Evolutionary conservation across 345 rosid species (phyloP).

Genomic region (Eutrema japonicum): DNA sequence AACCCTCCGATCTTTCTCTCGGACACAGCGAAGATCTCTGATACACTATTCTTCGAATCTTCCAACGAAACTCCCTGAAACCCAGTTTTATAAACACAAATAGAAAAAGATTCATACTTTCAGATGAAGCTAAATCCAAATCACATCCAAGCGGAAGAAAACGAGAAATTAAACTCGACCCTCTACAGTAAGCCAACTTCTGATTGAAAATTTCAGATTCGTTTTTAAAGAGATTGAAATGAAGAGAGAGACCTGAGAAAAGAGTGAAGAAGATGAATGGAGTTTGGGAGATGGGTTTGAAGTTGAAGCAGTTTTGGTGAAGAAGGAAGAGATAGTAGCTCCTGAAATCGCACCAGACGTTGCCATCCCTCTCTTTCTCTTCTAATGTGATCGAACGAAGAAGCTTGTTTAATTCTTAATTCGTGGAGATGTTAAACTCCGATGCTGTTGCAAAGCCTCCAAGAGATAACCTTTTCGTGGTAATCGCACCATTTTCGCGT

Average conservation of each 20-base stretch:
- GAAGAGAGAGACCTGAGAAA: conserved; percentile 30
- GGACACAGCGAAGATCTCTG: conserved; percentile 50
- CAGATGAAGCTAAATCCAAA: conserved; percentile 20
- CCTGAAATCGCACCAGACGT: conserved; percentile 44
- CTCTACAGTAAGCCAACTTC: neutral
- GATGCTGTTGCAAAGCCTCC: conserved; percentile 18
- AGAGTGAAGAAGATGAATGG: conserved; percentile 34
- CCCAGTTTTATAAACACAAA: conserved; percentile 53
- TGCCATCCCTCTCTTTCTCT: conserved; percentile 28
- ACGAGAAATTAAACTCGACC: neutral
- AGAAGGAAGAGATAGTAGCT: conserved; percentile 43
- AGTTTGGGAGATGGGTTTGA: conserved; percentile 44
- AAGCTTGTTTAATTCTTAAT: conserved; percentile 22
- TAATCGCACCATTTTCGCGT: conserved; percentile 29
- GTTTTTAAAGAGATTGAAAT: no score
- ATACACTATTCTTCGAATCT: conserved; percentile 59
- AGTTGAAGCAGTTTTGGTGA: conserved; percentile 39
- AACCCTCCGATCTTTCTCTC: conserved; percentile 32
- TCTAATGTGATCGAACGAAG: neutral
- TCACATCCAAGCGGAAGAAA: conserved; percentile 11
- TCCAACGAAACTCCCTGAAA: conserved; percentile 71
- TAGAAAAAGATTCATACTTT: conserved; percentile 23
- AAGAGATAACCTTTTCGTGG: conserved; percentile 44
- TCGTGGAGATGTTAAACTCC: neutral
- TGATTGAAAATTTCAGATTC: neutral